These are phyloP conservation scores for Pseudogymnoascus sp. DNA, from an alignment of 2,329 filamentous ascomycete species.

Conservation along the genomic window DNA sequence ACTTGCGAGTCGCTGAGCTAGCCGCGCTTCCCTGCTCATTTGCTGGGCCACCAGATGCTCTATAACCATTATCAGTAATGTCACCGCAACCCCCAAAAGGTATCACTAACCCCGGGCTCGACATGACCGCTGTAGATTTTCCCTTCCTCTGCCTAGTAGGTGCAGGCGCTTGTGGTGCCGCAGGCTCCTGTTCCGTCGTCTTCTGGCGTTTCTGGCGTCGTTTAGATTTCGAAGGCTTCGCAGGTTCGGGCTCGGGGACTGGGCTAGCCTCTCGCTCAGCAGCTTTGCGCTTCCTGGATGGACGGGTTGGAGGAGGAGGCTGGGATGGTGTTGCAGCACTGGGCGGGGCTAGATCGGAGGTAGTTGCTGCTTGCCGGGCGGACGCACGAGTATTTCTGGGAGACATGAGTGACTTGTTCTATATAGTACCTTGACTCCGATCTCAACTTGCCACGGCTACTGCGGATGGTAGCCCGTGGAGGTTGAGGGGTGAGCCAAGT, in stretches of 20 bases:
- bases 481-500: conserved; percentile 11
- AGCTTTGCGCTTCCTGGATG: conserved; percentile 70
- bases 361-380: conserved; percentile 74
- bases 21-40: conserved; percentile 50
- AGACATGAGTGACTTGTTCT: conserved; percentile 67
- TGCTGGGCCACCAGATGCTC: conserved; percentile 56
- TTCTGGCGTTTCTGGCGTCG: conserved; percentile 67
- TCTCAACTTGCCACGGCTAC: conserved; percentile 13
- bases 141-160: conserved; percentile 49
- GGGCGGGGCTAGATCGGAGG: conserved; percentile 31
- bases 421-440: conserved; percentile 11
- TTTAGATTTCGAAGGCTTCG: conserved; percentile 34
- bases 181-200: conserved; percentile 42
- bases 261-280: conserved; percentile 46
- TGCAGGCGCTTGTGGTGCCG: conserved; percentile 32
- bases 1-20: conserved; percentile 63
- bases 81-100: conserved; percentile 12
- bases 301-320: conserved; percentile 35
- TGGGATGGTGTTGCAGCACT: conserved; percentile 32
- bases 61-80: conserved; percentile 31
- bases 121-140: conserved; percentile 60
- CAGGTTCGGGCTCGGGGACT: conserved; percentile 29
- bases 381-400: conserved; percentile 93
- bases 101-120: conserved; percentile 57
- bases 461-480: conserved; percentile 2